Evolutionary conservation across 116 monocot genomes (phyloP).

Genomic region (Thalassia testudinum): DNA sequence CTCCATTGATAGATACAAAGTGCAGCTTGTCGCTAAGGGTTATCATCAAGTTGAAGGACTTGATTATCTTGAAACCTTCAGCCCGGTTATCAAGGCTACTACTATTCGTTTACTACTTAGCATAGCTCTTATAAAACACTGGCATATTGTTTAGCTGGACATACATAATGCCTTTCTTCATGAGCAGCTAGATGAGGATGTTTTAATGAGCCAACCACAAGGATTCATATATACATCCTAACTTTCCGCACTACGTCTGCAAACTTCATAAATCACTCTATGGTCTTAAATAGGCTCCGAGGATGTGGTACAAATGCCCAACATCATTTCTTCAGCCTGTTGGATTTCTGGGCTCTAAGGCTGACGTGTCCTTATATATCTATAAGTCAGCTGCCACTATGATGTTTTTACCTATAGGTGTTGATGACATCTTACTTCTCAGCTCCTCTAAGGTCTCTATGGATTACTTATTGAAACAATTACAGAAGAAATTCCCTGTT

Average conservation of each 20-base stretch:
- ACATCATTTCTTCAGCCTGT: not conserved
- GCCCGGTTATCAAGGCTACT: constrained; percentile 2
- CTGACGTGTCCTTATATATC: constrained; percentile 1
- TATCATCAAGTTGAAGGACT: not conserved
- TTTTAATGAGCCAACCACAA: constrained; percentile 10
- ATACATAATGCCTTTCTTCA: constrained; percentile 13
- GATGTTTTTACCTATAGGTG: not conserved
- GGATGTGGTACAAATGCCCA: constrained; percentile 3
- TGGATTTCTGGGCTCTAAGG: not conserved
- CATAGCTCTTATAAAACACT: not conserved
- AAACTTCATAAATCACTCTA: not conserved
- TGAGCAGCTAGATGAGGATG: constrained; percentile 1
- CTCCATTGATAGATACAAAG: not conserved
- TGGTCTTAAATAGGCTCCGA: not conserved
- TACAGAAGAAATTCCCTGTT: too few species aligned
- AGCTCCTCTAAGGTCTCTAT: too few species aligned
- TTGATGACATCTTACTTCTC: not conserved
- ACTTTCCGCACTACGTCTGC: constrained; percentile 2
- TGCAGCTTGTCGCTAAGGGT: not conserved
- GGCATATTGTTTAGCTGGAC: constrained; percentile 8
- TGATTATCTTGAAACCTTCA: constrained; percentile 6
- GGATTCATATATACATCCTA: constrained; percentile 2
- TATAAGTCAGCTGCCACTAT: too few species aligned
- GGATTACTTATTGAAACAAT: too few species aligned
- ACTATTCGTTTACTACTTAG: constrained; percentile 1